Base-by-base conservation (phyloP, 108 stramenopile genomes). In the Fragilaria radians region DNA sequence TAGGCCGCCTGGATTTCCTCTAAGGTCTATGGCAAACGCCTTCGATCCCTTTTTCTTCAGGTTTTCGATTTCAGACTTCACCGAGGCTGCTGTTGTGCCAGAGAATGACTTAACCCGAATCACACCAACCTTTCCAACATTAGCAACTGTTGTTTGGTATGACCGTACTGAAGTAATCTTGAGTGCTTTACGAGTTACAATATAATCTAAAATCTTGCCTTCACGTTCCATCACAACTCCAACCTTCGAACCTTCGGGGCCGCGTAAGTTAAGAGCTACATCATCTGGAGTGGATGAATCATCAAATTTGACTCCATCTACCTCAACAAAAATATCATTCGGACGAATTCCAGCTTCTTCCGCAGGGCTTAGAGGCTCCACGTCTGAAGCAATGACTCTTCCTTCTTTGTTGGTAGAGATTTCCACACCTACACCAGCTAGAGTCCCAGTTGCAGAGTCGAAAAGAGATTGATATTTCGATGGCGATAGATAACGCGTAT, bases 1-100 rank as follows among this genome's bases (percentile, higher is more conserved):
- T 19, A 94, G 60, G 22, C 97, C 97, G 47, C 97, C 97, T 23
- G 91, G 93, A 70, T 98, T 96, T 28, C 95, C 93, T 18, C 95
- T 68, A 27, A 97, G 42, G 66, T 97, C 96, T 34, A 97, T 63
- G 0, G 96, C 79, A 63, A 88, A 57, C 18, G 73, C 63, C 54
- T 78, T 68, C 27, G 85, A 87, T n/a, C 91, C 92, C 59, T 87
- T 82, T 48, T 77, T 81, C 74, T 88, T 84, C 46, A 94, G 60
- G 2, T 76, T 78, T 33, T 71, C 59, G 17, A 94, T 24, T 29
- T 82, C 74, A 42, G 72, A 72, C 64, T 66, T 68, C 7, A 97
- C 96, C 28, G 83, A 77, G 2, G 73, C 74, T 3, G 83, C 77
- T 24, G 96, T 97, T 18, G 85, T 94, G 28, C 82, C 85, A 26